These are phyloP conservation scores for Curvularia eragrostidis DNA, from an alignment of 2,329 filamentous ascomycete species.

Conservation along the genomic window DNA sequence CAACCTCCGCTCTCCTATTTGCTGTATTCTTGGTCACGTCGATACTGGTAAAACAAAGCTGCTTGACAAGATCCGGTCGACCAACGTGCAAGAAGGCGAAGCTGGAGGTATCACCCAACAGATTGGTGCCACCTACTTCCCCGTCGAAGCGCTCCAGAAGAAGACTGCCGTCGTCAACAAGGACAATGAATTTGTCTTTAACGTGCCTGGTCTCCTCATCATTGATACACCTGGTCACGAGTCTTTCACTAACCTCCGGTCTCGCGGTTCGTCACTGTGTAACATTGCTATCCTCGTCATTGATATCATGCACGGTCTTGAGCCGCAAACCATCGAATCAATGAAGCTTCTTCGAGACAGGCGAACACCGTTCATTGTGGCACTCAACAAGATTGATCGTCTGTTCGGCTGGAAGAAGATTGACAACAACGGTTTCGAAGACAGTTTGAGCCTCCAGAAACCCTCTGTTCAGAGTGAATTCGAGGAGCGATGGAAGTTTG, in stretches of 20 bases:
- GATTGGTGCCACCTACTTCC: conserved; percentile 99
- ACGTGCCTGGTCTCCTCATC: conserved; percentile 92
- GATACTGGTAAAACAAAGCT: conserved; percentile 99
- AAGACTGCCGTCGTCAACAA: conserved; percentile 95
- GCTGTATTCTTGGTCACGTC: conserved; percentile 99
- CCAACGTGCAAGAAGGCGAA: conserved; percentile 98
- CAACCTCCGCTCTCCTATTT: conserved; percentile 95
- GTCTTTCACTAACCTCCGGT: conserved; percentile 98
- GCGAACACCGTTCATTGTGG: conserved; percentile 97
- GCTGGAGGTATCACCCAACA: conserved; percentile 99
- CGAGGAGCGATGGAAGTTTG: conserved; percentile 84
- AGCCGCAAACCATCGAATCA: conserved; percentile 95
- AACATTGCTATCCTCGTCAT: conserved; percentile 99
- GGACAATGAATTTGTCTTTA: conserved; percentile 91
- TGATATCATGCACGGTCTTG: conserved; percentile 99
- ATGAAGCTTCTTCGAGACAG: conserved; percentile 92
- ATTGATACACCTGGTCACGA: conserved; percentile 99
- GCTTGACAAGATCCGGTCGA: conserved; percentile 96
- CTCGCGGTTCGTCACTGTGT: conserved; percentile 95
- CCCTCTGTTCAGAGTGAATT: conserved; percentile 96
- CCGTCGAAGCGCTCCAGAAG: conserved; percentile 86
- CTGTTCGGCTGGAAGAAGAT: conserved; percentile 99
- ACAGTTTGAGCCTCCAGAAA: conserved; percentile 87
- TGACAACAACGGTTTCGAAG: conserved; percentile 97
- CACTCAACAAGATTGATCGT: conserved; percentile 99